These are phyloP conservation scores for Solanum habrochaites DNA, from an alignment of 257 asterid species.

Conservation along the genomic window DNA sequence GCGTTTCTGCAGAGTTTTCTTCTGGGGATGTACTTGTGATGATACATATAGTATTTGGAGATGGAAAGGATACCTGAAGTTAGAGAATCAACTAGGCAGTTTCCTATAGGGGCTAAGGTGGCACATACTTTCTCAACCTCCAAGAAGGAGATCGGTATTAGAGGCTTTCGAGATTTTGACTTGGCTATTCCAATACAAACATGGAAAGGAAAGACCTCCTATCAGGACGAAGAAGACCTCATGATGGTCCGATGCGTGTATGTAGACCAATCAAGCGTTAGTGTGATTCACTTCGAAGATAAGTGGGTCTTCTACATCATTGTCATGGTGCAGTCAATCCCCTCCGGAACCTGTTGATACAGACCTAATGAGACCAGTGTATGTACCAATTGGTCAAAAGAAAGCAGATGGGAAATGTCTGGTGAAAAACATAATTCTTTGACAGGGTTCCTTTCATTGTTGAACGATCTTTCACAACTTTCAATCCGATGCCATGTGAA, in stretches of 20 bases:
- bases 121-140: conserved; percentile 19
- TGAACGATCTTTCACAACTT: conserved; percentile 50
- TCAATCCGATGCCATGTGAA: conserved; percentile 40
- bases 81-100: conserved; percentile 36
- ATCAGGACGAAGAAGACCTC: conserved; percentile 35
- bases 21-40: conserved; percentile 26
- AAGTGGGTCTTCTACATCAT: conserved; percentile 47
- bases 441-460: conserved; percentile 47
- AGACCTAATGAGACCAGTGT: conserved; percentile 65
- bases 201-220: conserved; percentile 46
- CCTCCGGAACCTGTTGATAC: conserved; percentile 69
- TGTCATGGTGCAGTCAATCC: conserved; percentile 82
- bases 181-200: conserved; percentile 19
- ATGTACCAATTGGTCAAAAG: conserved; percentile 50
- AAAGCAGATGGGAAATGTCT: conserved; percentile 39
- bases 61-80: conserved; percentile 60
- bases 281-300: conserved; percentile 52
- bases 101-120: conserved; percentile 16
- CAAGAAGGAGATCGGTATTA: conserved; percentile 21
- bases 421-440: conserved; percentile 35
- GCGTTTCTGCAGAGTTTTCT: neutral
- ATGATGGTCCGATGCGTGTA: conserved; percentile 27
- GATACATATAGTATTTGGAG: conserved; percentile 30
- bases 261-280: conserved; percentile 15
- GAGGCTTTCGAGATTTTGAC: conserved; percentile 27